These are phyloP conservation scores for Porphyra umbilicalis DNA, from an alignment of 31 red algal genomes.

Conservation along the genomic window DNA sequence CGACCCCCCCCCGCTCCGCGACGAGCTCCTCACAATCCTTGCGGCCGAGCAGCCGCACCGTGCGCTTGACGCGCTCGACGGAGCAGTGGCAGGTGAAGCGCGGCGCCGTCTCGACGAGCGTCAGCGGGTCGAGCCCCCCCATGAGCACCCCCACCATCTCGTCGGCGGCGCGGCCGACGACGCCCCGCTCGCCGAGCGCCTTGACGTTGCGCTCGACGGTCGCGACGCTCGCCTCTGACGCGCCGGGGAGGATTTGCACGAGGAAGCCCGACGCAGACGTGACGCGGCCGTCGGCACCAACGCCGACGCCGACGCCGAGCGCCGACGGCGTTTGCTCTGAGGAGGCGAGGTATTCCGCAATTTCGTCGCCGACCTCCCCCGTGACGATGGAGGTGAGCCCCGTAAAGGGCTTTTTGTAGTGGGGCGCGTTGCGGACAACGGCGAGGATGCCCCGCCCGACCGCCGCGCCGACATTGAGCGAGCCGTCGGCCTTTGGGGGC, in stretches of 20 bases:
- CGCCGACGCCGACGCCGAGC: slow-evolving; percentile 71
- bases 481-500: slow-evolving; percentile 39
- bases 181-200: not conserved
- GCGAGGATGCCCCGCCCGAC: slow-evolving; percentile 78
- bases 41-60: slow-evolving; percentile 57
- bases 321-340: slow-evolving; percentile 87
- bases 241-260: slow-evolving; percentile 73
- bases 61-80: slow-evolving; percentile 59
- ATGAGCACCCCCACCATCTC: slow-evolving; percentile 66
- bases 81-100: slow-evolving; percentile 65
- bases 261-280: slow-evolving; percentile 81
- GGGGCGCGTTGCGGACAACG: slow-evolving; percentile 54
- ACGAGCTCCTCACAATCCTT: slow-evolving; percentile 55
- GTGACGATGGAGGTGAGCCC: slow-evolving; percentile 61
- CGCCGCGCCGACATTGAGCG: slow-evolving; percentile 68
- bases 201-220: slow-evolving; percentile 70
- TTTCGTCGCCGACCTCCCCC: slow-evolving; percentile 86
- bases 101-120: slow-evolving; percentile 37
- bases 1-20: slow-evolving; percentile 43
- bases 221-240: slow-evolving; percentile 21
- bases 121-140: slow-evolving; percentile 41
- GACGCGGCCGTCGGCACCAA: slow-evolving; percentile 38
- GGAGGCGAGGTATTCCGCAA: slow-evolving; percentile 60
- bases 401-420: slow-evolving; percentile 71
- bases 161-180: slow-evolving; percentile 28